These are phyloP conservation scores for Vinca minor DNA, from an alignment of 257 asterid species.

Conservation along the genomic window DNA sequence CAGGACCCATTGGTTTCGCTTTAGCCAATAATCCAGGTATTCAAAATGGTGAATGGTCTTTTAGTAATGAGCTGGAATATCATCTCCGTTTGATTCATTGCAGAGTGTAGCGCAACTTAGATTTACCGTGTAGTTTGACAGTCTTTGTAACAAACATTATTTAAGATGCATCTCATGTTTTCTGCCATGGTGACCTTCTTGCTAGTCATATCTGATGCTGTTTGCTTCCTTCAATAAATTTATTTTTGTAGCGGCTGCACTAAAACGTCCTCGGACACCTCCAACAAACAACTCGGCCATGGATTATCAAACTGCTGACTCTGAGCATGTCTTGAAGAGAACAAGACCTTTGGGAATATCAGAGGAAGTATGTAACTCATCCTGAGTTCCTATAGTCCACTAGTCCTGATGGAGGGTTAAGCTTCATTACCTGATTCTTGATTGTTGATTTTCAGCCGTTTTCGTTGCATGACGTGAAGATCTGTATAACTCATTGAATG, in stretches of 20 bases:
- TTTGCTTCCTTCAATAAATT: constrained; percentile 6
- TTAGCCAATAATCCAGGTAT: constrained; percentile 39
- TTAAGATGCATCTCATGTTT: not conserved
- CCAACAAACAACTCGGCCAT: constrained; percentile 40
- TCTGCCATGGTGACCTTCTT: not conserved
- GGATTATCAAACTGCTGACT: constrained; percentile 55
- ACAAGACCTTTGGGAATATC: constrained; percentile 46
- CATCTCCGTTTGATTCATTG: not conserved
- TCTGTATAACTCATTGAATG: not conserved
- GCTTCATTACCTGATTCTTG: not conserved
- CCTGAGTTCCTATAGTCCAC: constrained; percentile 12
- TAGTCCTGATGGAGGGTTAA: not conserved
- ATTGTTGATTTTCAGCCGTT: not conserved
- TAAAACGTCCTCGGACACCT: constrained; percentile 53
- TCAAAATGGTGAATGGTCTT: constrained; percentile 11
- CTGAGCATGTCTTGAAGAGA: constrained; percentile 47
- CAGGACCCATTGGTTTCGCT: constrained; percentile 47
- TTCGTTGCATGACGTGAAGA: not conserved
- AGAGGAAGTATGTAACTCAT: constrained; percentile 41
- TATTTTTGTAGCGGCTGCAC: constrained; percentile 24
- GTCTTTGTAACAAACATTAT: not conserved
- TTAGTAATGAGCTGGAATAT: not conserved
- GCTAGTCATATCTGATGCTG: constrained; percentile 6
- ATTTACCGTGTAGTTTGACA: not conserved
- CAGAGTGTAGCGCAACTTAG: not conserved